Percentiles rank a stretch among this genome's conserved stretches.
phyloP scores from a whole-genome alignment of 768 basidiomycete genomes.

The Trametes villosa region DNA sequence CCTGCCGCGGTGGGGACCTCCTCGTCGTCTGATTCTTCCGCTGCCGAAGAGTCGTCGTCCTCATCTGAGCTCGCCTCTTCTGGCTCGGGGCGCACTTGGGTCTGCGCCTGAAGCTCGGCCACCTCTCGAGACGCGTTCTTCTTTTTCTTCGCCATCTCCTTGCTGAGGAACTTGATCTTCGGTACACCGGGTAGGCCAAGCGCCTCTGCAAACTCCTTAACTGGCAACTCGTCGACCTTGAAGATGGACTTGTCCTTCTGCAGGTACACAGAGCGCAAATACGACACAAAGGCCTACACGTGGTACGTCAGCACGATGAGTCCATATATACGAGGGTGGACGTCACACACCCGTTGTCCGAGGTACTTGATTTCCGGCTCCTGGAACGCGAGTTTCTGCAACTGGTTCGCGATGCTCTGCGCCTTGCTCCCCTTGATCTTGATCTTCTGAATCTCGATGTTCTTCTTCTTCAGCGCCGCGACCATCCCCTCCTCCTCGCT shows the following conservation, averaged over 20 bases:
- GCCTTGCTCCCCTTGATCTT: conserved; percentile 90
- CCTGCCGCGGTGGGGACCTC: conserved; percentile 20
- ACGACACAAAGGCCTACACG: conserved; percentile 89
- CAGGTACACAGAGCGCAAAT: conserved; percentile 88
- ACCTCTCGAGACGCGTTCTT: conserved; percentile 71
- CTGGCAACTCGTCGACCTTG: conserved; percentile 80
- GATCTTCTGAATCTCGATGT: conserved; percentile 73
- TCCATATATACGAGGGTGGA: not conserved
- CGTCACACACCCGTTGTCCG: conserved; percentile 76
- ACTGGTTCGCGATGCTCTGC: conserved; percentile 79
- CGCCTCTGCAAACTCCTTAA: conserved; percentile 83
- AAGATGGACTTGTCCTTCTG: conserved; percentile 96
- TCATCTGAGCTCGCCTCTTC: conserved; percentile 31
- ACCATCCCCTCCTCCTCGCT: conserved; percentile 95
- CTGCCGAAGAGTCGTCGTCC: conserved; percentile 28
- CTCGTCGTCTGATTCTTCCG: conserved; percentile 35
- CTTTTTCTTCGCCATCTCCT: conserved; percentile 69
- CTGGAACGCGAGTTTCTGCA: conserved; percentile 92
- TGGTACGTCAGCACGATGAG: not conserved
- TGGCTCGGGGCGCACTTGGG: conserved; percentile 35
- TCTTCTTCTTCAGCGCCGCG: conserved; percentile 69
- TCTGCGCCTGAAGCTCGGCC: conserved; percentile 34
- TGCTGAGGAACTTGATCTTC: conserved; percentile 86
- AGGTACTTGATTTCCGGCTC: conserved; percentile 98
- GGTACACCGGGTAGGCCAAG: conserved; percentile 94